Conservation (phyloP, 2,329 filamentous ascomycete species). For the Cladosporium halotolerans region DNA sequence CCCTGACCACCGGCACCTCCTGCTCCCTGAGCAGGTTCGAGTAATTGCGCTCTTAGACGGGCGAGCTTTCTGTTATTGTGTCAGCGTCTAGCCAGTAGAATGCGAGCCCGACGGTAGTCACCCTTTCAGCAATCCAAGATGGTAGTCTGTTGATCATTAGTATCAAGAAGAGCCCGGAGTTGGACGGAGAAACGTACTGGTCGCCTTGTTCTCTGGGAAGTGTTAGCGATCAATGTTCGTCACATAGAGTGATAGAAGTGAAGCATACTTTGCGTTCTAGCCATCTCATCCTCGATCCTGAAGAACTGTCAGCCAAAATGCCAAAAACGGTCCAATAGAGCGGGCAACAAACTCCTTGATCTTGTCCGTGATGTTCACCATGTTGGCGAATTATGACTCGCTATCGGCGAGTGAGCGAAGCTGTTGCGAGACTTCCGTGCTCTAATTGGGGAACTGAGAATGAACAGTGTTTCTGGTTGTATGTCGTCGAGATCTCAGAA, state of each 20-base stretch:
- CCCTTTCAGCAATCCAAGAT: constrained; percentile 96
- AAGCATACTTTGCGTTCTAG: constrained; percentile 85
- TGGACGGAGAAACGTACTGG: constrained; percentile 57
- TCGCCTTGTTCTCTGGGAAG: constrained; percentile 88
- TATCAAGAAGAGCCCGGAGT: constrained; percentile 8
- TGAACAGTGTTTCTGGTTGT: too few relatives aligned
- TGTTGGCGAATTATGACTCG: constrained; percentile 40
- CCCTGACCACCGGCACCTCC: constrained; percentile 74
- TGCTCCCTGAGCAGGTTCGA: constrained; percentile 78
- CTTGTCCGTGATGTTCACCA: constrained; percentile 99
- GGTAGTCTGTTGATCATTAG: constrained; percentile 68
- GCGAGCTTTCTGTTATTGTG: constrained; percentile 71
- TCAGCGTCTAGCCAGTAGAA: constrained; percentile 16
- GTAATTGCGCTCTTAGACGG: constrained; percentile 83
- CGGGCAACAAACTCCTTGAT: constrained; percentile 80
- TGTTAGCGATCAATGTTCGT: constrained; percentile 28
- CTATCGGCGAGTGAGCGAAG: neutral
- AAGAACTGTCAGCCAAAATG: constrained; percentile 12
- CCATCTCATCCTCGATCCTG: constrained; percentile 99
- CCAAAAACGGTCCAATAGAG: neutral
- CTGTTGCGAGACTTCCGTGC: too few relatives aligned
- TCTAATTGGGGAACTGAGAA: too few relatives aligned
- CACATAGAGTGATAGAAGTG: constrained; percentile 3
- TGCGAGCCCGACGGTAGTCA: constrained; percentile 37
- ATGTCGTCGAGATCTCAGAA: too few relatives aligned